A percentile compares a stretch with the other conserved stretches of the same genome.
Evolutionary conservation across 2,329 filamentous ascomycete species (phyloP).

Genomic region (Aspergillus brasiliensis): DNA sequence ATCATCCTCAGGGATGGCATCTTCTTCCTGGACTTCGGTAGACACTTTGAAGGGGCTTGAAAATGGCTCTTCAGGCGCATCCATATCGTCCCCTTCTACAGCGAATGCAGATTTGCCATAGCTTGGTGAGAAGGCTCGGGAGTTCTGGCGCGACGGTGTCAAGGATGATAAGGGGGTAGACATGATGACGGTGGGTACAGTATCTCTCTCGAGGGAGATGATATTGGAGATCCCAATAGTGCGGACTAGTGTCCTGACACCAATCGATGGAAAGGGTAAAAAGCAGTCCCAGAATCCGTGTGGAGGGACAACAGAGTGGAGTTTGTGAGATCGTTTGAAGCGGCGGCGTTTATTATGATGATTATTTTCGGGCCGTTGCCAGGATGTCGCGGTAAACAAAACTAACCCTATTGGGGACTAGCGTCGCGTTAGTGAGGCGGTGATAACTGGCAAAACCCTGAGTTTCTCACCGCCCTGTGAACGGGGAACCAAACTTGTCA

Average conservation of each 20-base stretch:
- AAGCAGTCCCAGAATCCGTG: background rate
- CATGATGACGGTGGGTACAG: slow-evolving; percentile 30
- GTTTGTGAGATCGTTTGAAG: slow-evolving; percentile 7
- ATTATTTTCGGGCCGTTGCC: slow-evolving; percentile 28
- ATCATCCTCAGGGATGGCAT: slow-evolving; percentile 16
- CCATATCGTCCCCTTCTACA: slow-evolving; percentile 9
- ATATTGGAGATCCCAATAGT: background rate
- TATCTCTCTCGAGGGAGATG: background rate
- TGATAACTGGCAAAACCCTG: slow-evolving; percentile 10
- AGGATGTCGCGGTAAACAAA: slow-evolving; percentile 34
- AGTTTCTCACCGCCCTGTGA: slow-evolving; percentile 16
- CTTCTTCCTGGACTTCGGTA: slow-evolving; percentile 16
- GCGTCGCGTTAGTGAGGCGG: slow-evolving; percentile 8
- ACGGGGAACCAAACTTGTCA: background rate
- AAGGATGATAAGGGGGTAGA: slow-evolving; percentile 45
- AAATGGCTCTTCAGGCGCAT: slow-evolving; percentile 24
- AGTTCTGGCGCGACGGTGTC: slow-evolving; percentile 45
- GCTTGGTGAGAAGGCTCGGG: slow-evolving; percentile 36
- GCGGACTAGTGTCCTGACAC: background rate
- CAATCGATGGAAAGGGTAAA: background rate
- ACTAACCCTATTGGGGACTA: slow-evolving; percentile 27
- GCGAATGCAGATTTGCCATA: slow-evolving; percentile 3
- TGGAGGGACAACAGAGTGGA: background rate
- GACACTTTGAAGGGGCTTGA: slow-evolving; percentile 33
- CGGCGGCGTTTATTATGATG: slow-evolving; percentile 23